Percentiles rank a stretch among this genome's conserved stretches.
These are phyloP conservation scores for Termitomyces sp. DNA, from an alignment of 768 basidiomycete species.

Conservation along the genomic window DNA sequence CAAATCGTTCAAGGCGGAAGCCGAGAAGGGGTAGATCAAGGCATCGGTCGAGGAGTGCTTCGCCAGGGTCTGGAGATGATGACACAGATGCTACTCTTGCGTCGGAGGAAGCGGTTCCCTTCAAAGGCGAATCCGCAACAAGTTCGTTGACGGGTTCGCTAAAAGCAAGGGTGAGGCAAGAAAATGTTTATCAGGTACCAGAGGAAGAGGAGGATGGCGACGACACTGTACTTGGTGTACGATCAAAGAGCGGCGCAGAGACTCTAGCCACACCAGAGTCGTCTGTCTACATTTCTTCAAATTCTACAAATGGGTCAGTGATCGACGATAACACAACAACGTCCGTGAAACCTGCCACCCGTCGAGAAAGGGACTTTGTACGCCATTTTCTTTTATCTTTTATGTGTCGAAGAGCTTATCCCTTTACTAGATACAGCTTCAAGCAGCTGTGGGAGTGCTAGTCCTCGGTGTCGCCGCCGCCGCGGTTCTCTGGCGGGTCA, in stretches of 20 bases:
- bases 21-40: slow-evolving; percentile 21
- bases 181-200: slow-evolving; percentile 15
- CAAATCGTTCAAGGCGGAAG: slow-evolving; percentile 41
- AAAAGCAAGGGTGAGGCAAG: slow-evolving; percentile 8
- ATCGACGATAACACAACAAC: not conserved
- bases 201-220: slow-evolving; percentile 20
- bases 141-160: not conserved
- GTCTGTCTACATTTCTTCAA: slow-evolving; percentile 17
- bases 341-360: not conserved
- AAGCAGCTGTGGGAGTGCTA: slow-evolving; percentile 58
- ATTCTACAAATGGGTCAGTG: slow-evolving; percentile 4
- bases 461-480: slow-evolving; percentile 64
- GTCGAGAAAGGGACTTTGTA: slow-evolving; percentile 11
- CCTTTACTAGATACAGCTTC: slow-evolving; percentile 30
- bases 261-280: slow-evolving; percentile 23
- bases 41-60: slow-evolving; percentile 17
- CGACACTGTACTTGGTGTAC: slow-evolving; percentile 18
- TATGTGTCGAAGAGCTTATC: not conserved
- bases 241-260: slow-evolving; percentile 11
- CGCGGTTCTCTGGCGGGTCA: slow-evolving; percentile 70
- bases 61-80: slow-evolving; percentile 13
- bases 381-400: slow-evolving; percentile 10
- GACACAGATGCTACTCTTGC: slow-evolving; percentile 24
- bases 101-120: slow-evolving; percentile 28
- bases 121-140: not conserved